Percentiles rank a stretch among this genome's conserved stretches.
These are phyloP conservation scores for Pseudoturritis turrita DNA, from an alignment of 345 rosid genomes.

Conservation along the genomic window DNA sequence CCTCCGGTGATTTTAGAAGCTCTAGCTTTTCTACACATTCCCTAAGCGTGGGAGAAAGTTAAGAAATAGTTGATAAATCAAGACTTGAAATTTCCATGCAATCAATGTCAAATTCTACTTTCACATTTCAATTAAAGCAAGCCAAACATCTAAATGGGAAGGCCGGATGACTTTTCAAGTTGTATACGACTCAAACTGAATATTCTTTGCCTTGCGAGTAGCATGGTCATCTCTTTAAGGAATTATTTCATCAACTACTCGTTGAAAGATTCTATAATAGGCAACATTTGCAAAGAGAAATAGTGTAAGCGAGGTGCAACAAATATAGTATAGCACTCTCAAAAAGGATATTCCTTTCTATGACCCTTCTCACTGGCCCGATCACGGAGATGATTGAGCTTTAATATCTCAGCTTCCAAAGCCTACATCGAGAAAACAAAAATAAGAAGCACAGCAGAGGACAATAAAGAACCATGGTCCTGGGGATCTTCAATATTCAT, in stretches of 20 bases:
- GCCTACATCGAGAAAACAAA: constrained; percentile 37
- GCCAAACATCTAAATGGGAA: constrained; percentile 8
- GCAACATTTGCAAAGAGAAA: not conserved
- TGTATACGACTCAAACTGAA: not conserved
- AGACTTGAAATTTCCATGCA: constrained; percentile 4
- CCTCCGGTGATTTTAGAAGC: constrained; percentile 68
- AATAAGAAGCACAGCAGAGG: constrained; percentile 3
- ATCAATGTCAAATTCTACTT: not conserved
- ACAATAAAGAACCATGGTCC: not conserved
- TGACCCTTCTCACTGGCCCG: constrained; percentile 84
- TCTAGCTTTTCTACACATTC: constrained; percentile 77
- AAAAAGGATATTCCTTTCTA: constrained; percentile 82
- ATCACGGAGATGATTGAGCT: constrained; percentile 69
- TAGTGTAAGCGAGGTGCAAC: not conserved
- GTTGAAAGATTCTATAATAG: not conserved
- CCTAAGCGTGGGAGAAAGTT: constrained; percentile 69
- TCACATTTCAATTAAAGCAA: not conserved
- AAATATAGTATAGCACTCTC: constrained; percentile 8
- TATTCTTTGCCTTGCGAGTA: not conserved
- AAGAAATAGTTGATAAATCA: constrained; percentile 39
- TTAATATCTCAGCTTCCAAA: constrained; percentile 63
- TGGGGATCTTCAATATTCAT: constrained; percentile 14
- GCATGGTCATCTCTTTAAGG: constrained; percentile 9
- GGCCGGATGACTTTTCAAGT: not conserved
- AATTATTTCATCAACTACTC: not conserved